Conservation (phyloP, 345 rosid species). For the Ceriops tagal region DNA sequence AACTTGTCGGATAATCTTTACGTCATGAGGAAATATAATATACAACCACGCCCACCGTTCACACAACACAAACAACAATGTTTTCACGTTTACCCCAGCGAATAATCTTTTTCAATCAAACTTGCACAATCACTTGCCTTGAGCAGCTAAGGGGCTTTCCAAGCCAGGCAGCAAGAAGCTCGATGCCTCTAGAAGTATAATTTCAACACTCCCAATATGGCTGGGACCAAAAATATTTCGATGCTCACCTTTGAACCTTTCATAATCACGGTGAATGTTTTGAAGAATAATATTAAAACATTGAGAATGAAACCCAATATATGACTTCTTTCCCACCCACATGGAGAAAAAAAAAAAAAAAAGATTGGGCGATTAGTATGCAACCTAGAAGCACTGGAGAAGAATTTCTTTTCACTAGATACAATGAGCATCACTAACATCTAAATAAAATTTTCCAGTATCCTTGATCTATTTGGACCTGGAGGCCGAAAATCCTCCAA, state of each 20-base stretch:
- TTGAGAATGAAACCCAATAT: constrained; percentile 27
- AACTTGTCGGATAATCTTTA: no score
- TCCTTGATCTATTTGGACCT: constrained; percentile 51
- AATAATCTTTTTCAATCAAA: no score
- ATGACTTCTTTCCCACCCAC: constrained; percentile 17
- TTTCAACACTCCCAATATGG: no score
- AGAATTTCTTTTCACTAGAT: constrained; percentile 25
- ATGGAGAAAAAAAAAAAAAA: constrained; percentile 29
- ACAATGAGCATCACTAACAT: constrained; percentile 38
- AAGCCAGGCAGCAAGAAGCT: no score
- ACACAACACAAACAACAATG: no score
- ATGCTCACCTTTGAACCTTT: constrained; percentile 26
- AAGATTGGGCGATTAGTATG: constrained; percentile 25
- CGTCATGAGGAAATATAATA: no score
- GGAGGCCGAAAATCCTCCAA: constrained; percentile 75
- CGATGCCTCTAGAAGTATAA: no score
- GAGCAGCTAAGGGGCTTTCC: no score
- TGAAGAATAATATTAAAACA: constrained; percentile 19
- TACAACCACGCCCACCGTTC: no score
- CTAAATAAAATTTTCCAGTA: constrained; percentile 72
- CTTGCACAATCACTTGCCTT: no score
- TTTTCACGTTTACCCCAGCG: no score
- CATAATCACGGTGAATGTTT: constrained; percentile 23
- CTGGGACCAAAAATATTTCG: neutral
- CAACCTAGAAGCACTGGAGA: constrained; percentile 20